These are phyloP conservation scores for Moelleriella libera DNA, from an alignment of 2,329 filamentous ascomycete genomes.

Conservation along the genomic window DNA sequence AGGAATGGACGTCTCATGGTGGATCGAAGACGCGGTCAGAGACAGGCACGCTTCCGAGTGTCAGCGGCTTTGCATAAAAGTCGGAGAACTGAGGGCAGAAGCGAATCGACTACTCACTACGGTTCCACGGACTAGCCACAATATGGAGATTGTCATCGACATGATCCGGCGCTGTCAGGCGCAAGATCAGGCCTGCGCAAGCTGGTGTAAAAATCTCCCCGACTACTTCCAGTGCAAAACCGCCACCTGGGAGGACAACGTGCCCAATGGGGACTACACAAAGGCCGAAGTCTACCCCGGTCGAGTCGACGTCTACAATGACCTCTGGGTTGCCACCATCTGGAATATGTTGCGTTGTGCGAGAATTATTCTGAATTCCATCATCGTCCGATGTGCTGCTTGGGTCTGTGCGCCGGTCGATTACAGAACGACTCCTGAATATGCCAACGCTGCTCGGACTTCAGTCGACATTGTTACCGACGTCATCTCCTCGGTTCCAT, in stretches of 20 bases:
- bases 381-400: conserved; percentile 44
- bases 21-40: conserved; percentile 37
- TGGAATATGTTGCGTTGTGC: conserved; percentile 42
- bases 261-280: conserved; percentile 35
- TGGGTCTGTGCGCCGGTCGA: conserved; percentile 47
- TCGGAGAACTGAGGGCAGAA: conserved; percentile 40
- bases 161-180: conserved; percentile 36
- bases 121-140: conserved; percentile 30
- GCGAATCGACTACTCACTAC: conserved; percentile 34
- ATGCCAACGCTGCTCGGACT: conserved; percentile 36
- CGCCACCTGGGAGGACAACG: conserved; percentile 41
- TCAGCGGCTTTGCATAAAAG: conserved; percentile 37
- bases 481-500: conserved; percentile 47
- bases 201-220: conserved; percentile 37
- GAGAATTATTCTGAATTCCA: conserved; percentile 38
- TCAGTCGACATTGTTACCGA: conserved; percentile 41
- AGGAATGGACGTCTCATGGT: conserved; percentile 42
- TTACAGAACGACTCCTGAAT: conserved; percentile 48
- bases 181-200: conserved; percentile 35
- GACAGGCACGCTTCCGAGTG: conserved; percentile 32
- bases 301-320: conserved; percentile 42
- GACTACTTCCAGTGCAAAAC: conserved; percentile 35
- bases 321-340: conserved; percentile 43
- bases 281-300: conserved; percentile 45
- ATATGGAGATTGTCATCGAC: conserved; percentile 33